These are phyloP conservation scores for Gomphus bonarii DNA, from an alignment of 1,284 basidiomycete species.

Conservation along the genomic window DNA sequence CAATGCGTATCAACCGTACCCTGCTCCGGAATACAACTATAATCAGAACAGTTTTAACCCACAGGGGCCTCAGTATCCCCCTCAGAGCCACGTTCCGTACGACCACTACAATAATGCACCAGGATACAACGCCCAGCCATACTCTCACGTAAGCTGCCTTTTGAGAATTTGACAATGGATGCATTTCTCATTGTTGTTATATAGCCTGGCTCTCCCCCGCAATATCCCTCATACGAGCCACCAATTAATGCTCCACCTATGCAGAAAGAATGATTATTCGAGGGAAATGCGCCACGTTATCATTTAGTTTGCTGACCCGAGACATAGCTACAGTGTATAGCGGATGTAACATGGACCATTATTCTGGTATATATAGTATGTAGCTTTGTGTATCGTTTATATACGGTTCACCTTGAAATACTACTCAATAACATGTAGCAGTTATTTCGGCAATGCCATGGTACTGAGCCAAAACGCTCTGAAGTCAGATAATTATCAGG, in stretches of 20 bases:
- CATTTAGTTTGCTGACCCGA: background rate
- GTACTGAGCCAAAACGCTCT: too few species aligned
- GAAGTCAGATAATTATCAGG: too few species aligned
- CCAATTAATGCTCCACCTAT: background rate
- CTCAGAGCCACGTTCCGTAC: background rate
- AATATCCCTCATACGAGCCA: constrained; percentile 1
- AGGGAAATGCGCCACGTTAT: background rate
- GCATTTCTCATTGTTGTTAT: background rate
- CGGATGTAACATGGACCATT: background rate
- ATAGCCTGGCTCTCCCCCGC: background rate
- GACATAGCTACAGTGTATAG: background rate
- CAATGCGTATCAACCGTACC: background rate
- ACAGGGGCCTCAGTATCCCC: constrained; percentile 10
- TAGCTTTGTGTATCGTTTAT: too few species aligned
- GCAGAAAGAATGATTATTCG: background rate
- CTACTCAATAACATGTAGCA: too few species aligned
- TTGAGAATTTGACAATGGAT: background rate
- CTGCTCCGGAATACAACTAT: background rate
- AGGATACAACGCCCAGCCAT: background rate
- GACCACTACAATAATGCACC: background rate
- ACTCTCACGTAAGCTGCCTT: background rate
- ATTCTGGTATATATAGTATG: too few species aligned
- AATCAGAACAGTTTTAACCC: background rate
- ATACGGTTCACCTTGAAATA: too few species aligned
- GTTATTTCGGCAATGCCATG: too few species aligned